These are phyloP conservation scores for Coniochaeta ligniaria DNA, from an alignment of 2,329 filamentous ascomycete genomes.

Conservation along the genomic window DNA sequence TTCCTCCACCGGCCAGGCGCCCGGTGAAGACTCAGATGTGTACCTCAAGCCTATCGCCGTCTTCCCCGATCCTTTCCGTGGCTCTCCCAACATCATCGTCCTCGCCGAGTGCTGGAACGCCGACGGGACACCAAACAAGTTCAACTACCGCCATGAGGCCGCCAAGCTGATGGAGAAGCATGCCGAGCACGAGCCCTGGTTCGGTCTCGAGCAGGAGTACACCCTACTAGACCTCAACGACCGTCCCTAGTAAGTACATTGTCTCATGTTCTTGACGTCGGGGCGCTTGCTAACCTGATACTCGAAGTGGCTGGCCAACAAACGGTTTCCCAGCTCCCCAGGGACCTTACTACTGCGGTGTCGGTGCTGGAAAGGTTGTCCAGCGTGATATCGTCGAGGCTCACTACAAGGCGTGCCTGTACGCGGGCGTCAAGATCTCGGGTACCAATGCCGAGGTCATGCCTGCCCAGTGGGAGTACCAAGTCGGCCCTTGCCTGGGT, in stretches of 20 bases:
- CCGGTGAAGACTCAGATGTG: constrained; percentile 93
- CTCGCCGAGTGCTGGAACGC: constrained; percentile 74
- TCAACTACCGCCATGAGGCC: constrained; percentile 93
- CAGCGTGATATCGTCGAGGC: constrained; percentile 97
- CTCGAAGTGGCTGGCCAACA: constrained; percentile 45
- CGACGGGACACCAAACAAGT: constrained; percentile 88
- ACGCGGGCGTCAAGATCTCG: constrained; percentile 67
- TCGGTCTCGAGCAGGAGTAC: constrained; percentile 66
- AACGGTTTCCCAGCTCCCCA: constrained; percentile 87
- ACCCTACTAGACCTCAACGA: constrained; percentile 80
- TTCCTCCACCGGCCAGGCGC: constrained; percentile 86
- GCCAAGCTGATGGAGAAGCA: constrained; percentile 85
- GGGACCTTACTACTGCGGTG: constrained; percentile 97
- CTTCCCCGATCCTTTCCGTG: constrained; percentile 72
- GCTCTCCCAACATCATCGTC: constrained; percentile 67
- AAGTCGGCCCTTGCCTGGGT: constrained; percentile 72
- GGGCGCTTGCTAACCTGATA: too few species aligned
- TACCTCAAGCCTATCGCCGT: constrained; percentile 85
- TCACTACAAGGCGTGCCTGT: constrained; percentile 35
- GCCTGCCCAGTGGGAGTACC: constrained; percentile 96
- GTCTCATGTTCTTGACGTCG: constrained; percentile 28
- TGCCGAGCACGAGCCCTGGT: constrained; percentile 67
- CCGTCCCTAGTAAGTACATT: too few species aligned
- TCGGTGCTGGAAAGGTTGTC: constrained; percentile 93
- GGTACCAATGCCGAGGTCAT: constrained; percentile 99